phyloP scores from a whole-genome alignment of 2,329 filamentous ascomycete species.

The Fusarium hainanense region DNA sequence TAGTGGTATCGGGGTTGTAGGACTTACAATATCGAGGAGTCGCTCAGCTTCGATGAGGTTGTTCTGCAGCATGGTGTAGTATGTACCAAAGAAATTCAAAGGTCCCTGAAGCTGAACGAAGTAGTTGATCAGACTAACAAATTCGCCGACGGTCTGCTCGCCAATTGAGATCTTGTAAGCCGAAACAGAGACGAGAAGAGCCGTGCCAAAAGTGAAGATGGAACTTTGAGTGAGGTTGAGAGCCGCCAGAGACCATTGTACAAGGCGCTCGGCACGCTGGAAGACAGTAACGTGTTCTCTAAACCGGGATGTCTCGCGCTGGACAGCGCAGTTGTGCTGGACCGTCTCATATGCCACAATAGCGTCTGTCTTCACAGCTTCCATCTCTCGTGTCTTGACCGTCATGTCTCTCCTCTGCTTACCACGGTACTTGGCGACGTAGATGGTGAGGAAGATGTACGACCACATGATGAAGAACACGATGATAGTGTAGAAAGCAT shows the following conservation, averaged over 20 bases:
- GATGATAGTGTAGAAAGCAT: constrained; percentile 61
- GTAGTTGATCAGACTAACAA: constrained; percentile 67
- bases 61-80: constrained; percentile 59
- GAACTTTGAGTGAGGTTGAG: constrained; percentile 72
- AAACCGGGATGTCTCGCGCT: constrained; percentile 68
- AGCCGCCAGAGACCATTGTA: constrained; percentile 49
- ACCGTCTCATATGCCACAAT: constrained; percentile 66
- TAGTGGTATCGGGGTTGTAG: rapidly evolving
- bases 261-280: constrained; percentile 54
- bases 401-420: constrained; percentile 59
- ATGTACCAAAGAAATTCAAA: constrained; percentile 69
- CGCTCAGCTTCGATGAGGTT: constrained; percentile 60
- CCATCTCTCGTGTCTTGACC: constrained; percentile 58
- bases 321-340: constrained; percentile 72
- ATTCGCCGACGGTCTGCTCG: constrained; percentile 64
- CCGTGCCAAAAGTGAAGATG: constrained; percentile 70
- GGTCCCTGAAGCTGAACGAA: constrained; percentile 71
- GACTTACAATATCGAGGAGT: constrained; percentile 55
- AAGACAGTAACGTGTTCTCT: constrained; percentile 63
- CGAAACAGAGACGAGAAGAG: constrained; percentile 69
- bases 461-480: constrained; percentile 61
- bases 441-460: constrained; percentile 63
- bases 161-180: constrained; percentile 70
- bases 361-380: constrained; percentile 61
- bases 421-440: constrained; percentile 60